Evolutionary conservation across 1,139 yeast genomes (phyloP), one percentile per base, ranked within the genome.

Genomic region (Saccharomyces hybrid): DNA sequence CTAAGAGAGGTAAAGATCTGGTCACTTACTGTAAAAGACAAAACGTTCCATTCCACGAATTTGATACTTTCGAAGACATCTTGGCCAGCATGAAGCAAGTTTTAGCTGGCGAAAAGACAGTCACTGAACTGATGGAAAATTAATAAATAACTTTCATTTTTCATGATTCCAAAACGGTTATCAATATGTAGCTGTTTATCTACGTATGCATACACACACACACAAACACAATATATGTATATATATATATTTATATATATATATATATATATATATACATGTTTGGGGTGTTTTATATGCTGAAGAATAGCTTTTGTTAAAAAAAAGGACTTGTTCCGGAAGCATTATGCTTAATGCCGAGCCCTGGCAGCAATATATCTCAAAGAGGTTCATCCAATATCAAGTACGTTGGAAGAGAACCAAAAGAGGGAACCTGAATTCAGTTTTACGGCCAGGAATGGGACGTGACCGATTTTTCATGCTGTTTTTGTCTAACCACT

Each of bases 1-100:
- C 99, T 53, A 93, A 90, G 74, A 82, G 83, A 60, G 99, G 97
- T 50, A 83, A 86, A 64, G 99, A 93, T 69, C 79, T 93, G 63
- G 86, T 93, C 61, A 85, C 83, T 52, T 91, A 82, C 73, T 93
- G 98, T 73, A 78, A 78, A 63, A 75, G 85, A 48, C 95, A 91
- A 68, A 75, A 78, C 49, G 87, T 93, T 60, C 96, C 96, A 11
- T 93, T 83, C 75, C 83, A 85, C 49, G 95, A 85, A 67, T 93
- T 95, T 71, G 81, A 81, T 61, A 75, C 84, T 53, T 93, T 88
- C 65, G 73, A 75, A 32, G 96, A 88, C 61, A 91, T 93, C 62
- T 79, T 86, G 61, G 63, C 68, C 29, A 79, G 79, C 59, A 77
- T 85, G 58, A 71, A 78, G 64, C 66, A 69, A 32, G 77, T 82